phyloP scores from a whole-genome alignment of 148 eudicot genomes.

The Vaccinium myrtillus region DNA sequence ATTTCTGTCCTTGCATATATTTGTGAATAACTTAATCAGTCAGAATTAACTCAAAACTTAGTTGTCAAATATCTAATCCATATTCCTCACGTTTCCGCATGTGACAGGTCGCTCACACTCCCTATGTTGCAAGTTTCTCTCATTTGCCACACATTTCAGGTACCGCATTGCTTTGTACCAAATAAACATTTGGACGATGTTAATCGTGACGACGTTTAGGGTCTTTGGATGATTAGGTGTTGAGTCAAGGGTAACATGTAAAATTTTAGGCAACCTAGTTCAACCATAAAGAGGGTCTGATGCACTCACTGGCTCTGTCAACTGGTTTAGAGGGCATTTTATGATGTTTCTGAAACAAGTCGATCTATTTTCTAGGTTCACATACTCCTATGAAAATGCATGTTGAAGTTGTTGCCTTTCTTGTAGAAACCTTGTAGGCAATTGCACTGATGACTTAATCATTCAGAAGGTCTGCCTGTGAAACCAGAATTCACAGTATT shows the following conservation, averaged over 20 bases:
- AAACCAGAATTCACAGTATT: background rate
- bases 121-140: slow-evolving; percentile 1
- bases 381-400: background rate
- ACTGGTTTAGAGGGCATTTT: background rate
- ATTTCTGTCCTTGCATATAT: background rate
- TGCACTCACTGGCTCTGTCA: slow-evolving; percentile 42
- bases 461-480: background rate
- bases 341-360: background rate
- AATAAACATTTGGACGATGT: background rate
- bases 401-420: background rate
- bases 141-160: background rate
- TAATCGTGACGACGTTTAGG: slow-evolving; percentile 6
- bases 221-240: slow-evolving; percentile 28
- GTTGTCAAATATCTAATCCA: background rate
- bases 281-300: slow-evolving; percentile 38
- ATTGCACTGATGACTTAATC: background rate
- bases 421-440: background rate
- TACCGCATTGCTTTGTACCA: background rate
- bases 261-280: slow-evolving; percentile 14
- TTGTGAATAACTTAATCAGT: background rate
- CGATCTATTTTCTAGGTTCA: background rate
- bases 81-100: background rate
- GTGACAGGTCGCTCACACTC: background rate
- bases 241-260: slow-evolving; percentile 7
- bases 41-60: slow-evolving; percentile 1